phyloP scores from a whole-genome alignment of 1,139 yeast species.

The Meyerozyma guilliermondii region DNA sequence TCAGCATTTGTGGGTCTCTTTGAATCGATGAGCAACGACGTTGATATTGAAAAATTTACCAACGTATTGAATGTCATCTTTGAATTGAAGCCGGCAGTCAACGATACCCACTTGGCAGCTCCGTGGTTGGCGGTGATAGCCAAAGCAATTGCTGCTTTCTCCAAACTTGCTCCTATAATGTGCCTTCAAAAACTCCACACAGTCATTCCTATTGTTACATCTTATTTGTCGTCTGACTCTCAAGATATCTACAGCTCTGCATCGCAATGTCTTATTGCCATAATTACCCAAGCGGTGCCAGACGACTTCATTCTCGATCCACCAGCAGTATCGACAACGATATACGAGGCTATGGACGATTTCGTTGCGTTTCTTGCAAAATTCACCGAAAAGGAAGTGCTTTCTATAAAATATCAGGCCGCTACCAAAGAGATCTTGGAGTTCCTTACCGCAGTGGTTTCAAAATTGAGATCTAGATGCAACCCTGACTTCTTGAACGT shows the following conservation, averaged over 20 bases:
- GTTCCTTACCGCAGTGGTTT: slow-evolving; percentile 58
- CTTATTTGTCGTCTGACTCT: slow-evolving; percentile 63
- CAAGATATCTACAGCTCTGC: slow-evolving; percentile 71
- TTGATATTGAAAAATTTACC: slow-evolving; percentile 57
- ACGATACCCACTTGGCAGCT: slow-evolving; percentile 83
- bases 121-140: slow-evolving; percentile 95
- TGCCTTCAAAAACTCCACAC: slow-evolving; percentile 55
- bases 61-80: slow-evolving; percentile 67
- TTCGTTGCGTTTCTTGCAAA: slow-evolving; percentile 44
- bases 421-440: slow-evolving; percentile 75
- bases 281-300: slow-evolving; percentile 61
- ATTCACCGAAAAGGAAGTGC: slow-evolving; percentile 49
- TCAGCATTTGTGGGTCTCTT: slow-evolving; percentile 83
- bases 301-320: slow-evolving; percentile 53
- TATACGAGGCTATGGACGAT: slow-evolving; percentile 54
- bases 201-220: slow-evolving; percentile 52
- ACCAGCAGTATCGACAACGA: slow-evolving; percentile 37
- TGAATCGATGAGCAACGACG: slow-evolving; percentile 63
- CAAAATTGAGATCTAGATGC: slow-evolving; percentile 60
- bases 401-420: slow-evolving; percentile 70
- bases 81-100: slow-evolving; percentile 73
- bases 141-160: slow-evolving; percentile 71
- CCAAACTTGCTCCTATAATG: slow-evolving; percentile 51
- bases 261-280: slow-evolving; percentile 80
- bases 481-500: slow-evolving; percentile 69